A percentile compares a stretch with the other conserved stretches of the same genome.
Conservation (phyloP, 345 rosid species). For the Physaria fendleri region DNA sequence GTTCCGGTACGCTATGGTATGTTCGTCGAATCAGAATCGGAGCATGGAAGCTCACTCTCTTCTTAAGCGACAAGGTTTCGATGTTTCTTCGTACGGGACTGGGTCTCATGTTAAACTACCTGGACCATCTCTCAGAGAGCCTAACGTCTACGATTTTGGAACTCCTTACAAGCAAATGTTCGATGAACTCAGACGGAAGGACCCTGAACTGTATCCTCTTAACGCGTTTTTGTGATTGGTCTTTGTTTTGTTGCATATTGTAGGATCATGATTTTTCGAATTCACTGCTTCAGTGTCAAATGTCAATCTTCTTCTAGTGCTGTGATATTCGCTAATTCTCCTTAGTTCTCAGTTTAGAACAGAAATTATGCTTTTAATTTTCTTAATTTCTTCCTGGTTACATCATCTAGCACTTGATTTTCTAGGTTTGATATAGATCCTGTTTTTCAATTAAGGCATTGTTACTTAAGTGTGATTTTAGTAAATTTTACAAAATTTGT, state of each 20-base stretch:
- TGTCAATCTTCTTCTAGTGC: not conserved
- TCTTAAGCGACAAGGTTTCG: conserved; percentile 82
- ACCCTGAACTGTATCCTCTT: conserved; percentile 78
- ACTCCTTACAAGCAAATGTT: conserved; percentile 96
- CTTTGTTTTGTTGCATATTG: not conserved
- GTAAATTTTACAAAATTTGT: not conserved
- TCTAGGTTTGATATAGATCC: not conserved
- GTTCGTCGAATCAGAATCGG: conserved; percentile 81
- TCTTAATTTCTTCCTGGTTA: not conserved
- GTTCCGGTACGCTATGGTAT: conserved; percentile 83
- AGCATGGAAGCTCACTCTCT: conserved; percentile 92
- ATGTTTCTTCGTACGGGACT: conserved; percentile 91
- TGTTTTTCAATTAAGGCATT: not conserved
- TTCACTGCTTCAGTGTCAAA: not conserved
- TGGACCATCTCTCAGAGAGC: conserved; percentile 81
- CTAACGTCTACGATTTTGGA: conserved; percentile 90
- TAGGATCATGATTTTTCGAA: conserved; percentile 5
- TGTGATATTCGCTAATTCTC: not conserved
- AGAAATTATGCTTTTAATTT: not conserved
- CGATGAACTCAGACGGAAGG: conserved; percentile 93
- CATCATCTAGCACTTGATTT: not conserved
- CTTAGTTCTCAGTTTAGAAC: not conserved
- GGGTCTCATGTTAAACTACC: conserved; percentile 90
- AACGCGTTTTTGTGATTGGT: not conserved
- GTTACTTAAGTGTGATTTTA: not conserved